A percentile compares a stretch with the other conserved stretches of the same genome.
Evolutionary conservation across 139 green algal genomes (phyloP).

Genomic region (Coelastrella sp.): DNA sequence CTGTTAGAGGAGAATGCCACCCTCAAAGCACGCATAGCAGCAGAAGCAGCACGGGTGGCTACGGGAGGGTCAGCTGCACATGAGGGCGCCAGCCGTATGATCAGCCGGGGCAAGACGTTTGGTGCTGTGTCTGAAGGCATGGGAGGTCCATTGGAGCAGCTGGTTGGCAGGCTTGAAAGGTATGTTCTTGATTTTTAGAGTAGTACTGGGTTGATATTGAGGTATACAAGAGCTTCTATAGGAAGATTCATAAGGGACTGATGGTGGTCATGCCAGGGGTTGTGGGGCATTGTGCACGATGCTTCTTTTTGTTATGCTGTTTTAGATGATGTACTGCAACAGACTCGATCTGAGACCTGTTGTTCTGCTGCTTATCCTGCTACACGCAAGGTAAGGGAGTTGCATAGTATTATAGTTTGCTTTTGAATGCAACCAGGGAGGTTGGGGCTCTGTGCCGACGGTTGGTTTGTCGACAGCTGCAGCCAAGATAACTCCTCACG

Average conservation of each 20-base stretch:
- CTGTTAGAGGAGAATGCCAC: conserved; percentile 65
- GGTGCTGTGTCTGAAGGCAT: background rate
- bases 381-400: too few relatives aligned
- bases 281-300: too few relatives aligned
- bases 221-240: background rate
- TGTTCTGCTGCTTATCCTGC: too few relatives aligned
- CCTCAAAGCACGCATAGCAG: conserved; percentile 56
- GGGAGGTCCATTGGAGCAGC: conserved; percentile 26
- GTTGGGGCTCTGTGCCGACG: too few relatives aligned
- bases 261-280: too few relatives aligned
- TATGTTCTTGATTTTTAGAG: background rate
- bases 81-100: background rate
- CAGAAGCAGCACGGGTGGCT: conserved; percentile 41
- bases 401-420: too few relatives aligned
- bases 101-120: conserved; percentile 20
- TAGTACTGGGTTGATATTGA: background rate
- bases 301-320: too few relatives aligned
- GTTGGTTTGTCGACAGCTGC: too few relatives aligned
- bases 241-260: background rate
- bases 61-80: background rate
- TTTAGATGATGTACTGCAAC: too few relatives aligned
- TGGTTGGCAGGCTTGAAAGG: conserved; percentile 34
- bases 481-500: background rate
- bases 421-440: too few relatives aligned
- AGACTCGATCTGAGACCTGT: too few relatives aligned